phyloP scores from a whole-genome alignment of 169 alveolate genomes.

The Plasmodium yoelii region DNA sequence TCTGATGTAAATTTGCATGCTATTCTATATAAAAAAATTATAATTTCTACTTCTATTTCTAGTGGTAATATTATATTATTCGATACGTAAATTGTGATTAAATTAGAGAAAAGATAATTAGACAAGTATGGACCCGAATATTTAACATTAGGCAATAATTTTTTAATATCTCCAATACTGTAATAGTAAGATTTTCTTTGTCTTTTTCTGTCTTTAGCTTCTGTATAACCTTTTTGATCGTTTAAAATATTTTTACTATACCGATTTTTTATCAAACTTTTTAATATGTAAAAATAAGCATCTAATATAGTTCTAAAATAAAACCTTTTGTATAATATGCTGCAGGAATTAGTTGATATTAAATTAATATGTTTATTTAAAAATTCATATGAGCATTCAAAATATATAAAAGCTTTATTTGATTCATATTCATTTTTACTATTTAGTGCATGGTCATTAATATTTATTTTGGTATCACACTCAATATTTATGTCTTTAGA shows the following conservation, averaged over 20 bases:
- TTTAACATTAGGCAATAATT: slow-evolving; percentile 2
- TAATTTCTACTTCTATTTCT: slow-evolving; percentile 61
- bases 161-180: slow-evolving; percentile 15
- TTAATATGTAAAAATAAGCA: slow-evolving; percentile 44
- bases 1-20: slow-evolving; percentile 42
- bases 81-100: slow-evolving; percentile 11
- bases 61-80: neutral
- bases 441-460: neutral
- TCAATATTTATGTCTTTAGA: neutral
- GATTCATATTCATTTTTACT: neutral
- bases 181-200: neutral
- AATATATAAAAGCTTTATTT: slow-evolving; percentile 18
- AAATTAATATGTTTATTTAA: slow-evolving; percentile 24
- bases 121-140: slow-evolving; percentile 5
- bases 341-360: slow-evolving; percentile 24
- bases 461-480: neutral
- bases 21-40: slow-evolving; percentile 44
- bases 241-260: neutral
- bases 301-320: slow-evolving; percentile 32
- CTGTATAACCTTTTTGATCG: neutral
- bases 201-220: neutral
- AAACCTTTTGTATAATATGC: slow-evolving; percentile 12
- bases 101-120: slow-evolving; percentile 8
- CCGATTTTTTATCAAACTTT: slow-evolving; percentile 16
- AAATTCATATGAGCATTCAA: slow-evolving; percentile 40